Conservation (phyloP, 106 monocot species). For the Allium sativum region DNA sequence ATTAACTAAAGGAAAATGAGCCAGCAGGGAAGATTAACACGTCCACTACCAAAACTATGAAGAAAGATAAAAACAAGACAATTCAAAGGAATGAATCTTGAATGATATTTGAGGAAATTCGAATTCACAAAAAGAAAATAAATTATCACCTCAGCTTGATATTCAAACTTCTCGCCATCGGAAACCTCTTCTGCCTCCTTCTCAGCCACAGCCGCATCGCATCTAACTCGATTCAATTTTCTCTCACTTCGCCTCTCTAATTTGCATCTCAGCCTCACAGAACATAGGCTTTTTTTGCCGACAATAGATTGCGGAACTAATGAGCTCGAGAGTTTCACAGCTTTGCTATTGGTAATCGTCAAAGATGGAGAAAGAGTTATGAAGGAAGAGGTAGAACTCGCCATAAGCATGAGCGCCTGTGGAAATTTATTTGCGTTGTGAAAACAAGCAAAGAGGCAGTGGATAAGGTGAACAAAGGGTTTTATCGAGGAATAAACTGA, state of each 20-base stretch:
- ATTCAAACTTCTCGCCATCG: conserved; percentile 83
- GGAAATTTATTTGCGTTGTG: background rate
- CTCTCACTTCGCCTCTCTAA: conserved; percentile 26
- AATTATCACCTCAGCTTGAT: conserved; percentile 81
- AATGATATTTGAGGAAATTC: no score
- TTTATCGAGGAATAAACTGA: no score
- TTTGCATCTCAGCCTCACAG: conserved; percentile 43
- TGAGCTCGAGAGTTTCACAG: conserved; percentile 12
- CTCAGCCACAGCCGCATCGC: conserved; percentile 77
- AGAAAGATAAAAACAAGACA: no score
- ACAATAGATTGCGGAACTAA: conserved; percentile 12
- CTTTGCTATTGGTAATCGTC: conserved; percentile 4
- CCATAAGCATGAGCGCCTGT: background rate
- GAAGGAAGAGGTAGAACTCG: conserved; percentile 13
- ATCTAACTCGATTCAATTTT: conserved; percentile 31
- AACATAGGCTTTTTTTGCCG: conserved; percentile 1
- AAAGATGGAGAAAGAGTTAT: conserved; percentile 9
- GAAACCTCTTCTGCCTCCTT: conserved; percentile 50
- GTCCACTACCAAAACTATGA: no score
- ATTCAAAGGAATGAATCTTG: no score
- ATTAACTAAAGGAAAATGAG: no score
- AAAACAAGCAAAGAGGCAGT: no score
- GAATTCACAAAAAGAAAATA: background rate
- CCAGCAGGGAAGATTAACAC: no score
- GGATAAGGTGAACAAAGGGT: no score